Evolutionary conservation across 306 rosid genomes (phyloP), one percentile per base, ranked within the genome.

Genomic region (Castanea mollissima): DNA sequence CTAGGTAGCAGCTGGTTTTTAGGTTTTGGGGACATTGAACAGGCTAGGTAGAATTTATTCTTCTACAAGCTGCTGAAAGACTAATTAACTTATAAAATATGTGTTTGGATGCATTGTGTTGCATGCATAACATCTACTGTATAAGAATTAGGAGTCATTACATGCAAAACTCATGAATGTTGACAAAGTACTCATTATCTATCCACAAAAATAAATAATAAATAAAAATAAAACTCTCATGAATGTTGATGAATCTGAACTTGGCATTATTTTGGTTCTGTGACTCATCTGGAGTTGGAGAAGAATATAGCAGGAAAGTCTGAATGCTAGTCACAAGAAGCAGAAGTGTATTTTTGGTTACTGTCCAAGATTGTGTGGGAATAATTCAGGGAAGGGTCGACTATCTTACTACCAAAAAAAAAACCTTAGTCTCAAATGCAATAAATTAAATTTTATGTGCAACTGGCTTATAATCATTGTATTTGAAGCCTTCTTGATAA

Each of bases 21-120:
- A 68, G 68, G 54, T 67, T 71, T 44, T 32, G 67, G 78, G 79
- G 38, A 55, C 35, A 54, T 38, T 77, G 78, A 77, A 38, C 57
- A 29, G 78, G 74, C 73, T 27, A 52, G 74, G 55, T 76, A 25
- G 21, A n/a, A 62, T 71, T 60, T 58, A 18, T 27, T 49, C 79
- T 55, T 20, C 49, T 59, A 11, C 19, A 25, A 59, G 67, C 67
- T 59, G 34, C 67, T 59, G 3, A 49, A 49, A 12, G 54, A 49
- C 13, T 49, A 49, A 49, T 49, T 49, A 49, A 49, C 54, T 49
- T 12, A 59, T 59, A 18, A 59, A 59, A 59, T 10, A 59, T 23
- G 25, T 25, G 15, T 25, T 9, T 59, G 31, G 23, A 59, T 59
- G 34, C 31, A 59, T 15, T 23, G 18, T 1, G 5, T 6, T 59